Evolutionary conservation across 371 early-diverging fungal species (phyloP).

Genomic region (Mortierella polycephala): DNA sequence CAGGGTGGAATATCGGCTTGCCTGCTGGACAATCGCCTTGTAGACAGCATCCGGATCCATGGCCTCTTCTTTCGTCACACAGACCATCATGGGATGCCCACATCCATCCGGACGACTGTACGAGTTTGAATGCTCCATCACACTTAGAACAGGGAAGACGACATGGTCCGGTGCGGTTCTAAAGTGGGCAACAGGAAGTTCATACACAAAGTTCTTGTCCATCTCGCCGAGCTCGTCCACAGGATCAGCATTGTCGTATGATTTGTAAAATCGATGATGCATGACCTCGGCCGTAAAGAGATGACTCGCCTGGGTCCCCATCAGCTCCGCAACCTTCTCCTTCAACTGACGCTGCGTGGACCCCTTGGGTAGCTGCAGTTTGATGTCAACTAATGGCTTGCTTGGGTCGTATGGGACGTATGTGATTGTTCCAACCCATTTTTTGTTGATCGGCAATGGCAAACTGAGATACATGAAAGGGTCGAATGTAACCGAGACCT

Average conservation of each 20-base stretch:
- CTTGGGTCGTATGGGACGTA: constrained; percentile 69
- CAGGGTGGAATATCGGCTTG: constrained; percentile 52
- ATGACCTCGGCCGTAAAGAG: constrained; percentile 75
- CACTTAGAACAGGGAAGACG: constrained; percentile 44
- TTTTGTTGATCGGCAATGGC: constrained; percentile 69
- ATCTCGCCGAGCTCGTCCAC: constrained; percentile 64
- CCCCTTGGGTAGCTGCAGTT: constrained; percentile 63
- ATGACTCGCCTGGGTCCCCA: constrained; percentile 50
- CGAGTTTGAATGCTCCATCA: constrained; percentile 6
- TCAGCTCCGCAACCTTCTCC: constrained; percentile 68
- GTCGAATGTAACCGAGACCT: constrained; percentile 76
- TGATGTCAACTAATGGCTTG: constrained; percentile 52
- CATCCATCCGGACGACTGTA: constrained; percentile 6
- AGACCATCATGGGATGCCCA: constrained; percentile 56
- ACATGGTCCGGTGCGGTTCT: constrained; percentile 39
- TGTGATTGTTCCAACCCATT: constrained; percentile 57
- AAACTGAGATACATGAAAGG: constrained; percentile 78
- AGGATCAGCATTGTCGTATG: constrained; percentile 70
- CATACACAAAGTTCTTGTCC: constrained; percentile 79
- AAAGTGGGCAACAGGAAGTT: constrained; percentile 61
- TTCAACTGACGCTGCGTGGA: constrained; percentile 72
- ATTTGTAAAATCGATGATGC: constrained; percentile 68
- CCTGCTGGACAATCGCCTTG: constrained; percentile 43
- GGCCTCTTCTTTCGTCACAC: constrained; percentile 51
- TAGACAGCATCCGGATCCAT: constrained; percentile 41